Percentiles rank a stretch among this genome's conserved stretches.
These are phyloP conservation scores for Penicillium occitanis DNA, from an alignment of 2,329 filamentous ascomycete species.

Conservation along the genomic window DNA sequence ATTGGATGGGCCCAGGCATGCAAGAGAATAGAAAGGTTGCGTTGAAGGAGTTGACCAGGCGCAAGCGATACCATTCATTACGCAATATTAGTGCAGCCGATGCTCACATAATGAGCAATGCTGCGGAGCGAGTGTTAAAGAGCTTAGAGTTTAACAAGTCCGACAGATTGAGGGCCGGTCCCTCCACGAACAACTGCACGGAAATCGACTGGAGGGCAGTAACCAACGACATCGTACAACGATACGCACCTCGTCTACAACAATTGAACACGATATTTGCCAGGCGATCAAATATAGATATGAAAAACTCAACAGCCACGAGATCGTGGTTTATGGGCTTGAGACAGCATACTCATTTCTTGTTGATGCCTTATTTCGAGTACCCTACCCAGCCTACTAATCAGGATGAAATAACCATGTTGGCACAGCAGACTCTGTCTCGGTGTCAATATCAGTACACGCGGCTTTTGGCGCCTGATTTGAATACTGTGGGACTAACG, in stretches of 20 bases:
- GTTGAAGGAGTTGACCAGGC: background rate
- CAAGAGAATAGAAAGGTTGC: background rate
- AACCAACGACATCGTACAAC: conserved; percentile 2
- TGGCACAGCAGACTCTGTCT: background rate
- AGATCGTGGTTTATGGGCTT: background rate
- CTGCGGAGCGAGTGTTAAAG: background rate
- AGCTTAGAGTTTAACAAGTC: background rate
- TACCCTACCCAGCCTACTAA: background rate
- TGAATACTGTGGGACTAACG: background rate
- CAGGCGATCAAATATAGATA: background rate
- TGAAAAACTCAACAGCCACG: conserved; percentile 35
- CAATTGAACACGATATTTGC: background rate
- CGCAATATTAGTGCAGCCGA: background rate
- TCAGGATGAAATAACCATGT: background rate
- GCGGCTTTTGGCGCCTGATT: background rate
- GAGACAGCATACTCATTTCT: conserved; percentile 8
- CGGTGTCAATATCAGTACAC: conserved; percentile 7
- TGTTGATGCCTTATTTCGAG: conserved; percentile 13
- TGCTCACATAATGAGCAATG: background rate
- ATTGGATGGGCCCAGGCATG: background rate
- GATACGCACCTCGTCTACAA: conserved; percentile 8
- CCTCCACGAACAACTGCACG: background rate
- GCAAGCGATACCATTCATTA: background rate
- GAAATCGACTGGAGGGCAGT: background rate
- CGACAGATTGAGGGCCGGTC: background rate